Evolutionary conservation across 768 basidiomycete genomes (phyloP), one percentile per base, ranked within the genome.

Genomic region (Mycena vitilis): DNA sequence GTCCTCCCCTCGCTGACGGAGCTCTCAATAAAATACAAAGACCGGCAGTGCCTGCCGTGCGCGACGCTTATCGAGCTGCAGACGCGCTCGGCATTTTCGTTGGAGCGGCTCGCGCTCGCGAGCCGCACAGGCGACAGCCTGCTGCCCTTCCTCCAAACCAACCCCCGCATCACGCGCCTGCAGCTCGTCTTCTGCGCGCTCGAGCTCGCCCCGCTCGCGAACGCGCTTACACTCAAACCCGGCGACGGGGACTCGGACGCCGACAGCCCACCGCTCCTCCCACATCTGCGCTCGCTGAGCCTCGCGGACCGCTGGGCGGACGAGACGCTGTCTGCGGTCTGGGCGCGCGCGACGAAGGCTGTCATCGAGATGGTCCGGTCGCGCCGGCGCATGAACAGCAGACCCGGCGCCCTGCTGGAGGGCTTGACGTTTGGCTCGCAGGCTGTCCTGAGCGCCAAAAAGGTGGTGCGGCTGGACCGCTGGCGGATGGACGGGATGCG

Each of bases 1-100:
- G 38, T 63, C 30, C 56, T 71, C n/a, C 71, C 71, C 12, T 60
- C 63, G 10, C 55, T 71, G 10, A 56, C 44, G 51, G 66, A 62
- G 5, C 51, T 71, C 5, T 57, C 70, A n/a, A 65, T 71, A 25
- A 55, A 47, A 34, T 37, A 42, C 48, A 65, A 45, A 25, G 51
- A 58, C 45, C 20, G 9, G 2, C 42, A 34, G 25, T 6, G 20
- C 40, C 61, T 68, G 9, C 66, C 64, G 0, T 62, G 66, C 52
- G 54, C 36, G 16, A 58, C 60, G 3, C 55, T 71, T 1, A 40
- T 42, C 52, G 63, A 15, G 3, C n/a, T 71, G 20, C 70, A 71
- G 47, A 59, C 30, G 1, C 70, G 70, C 30, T 71, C 70, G 8
- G 42, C 38, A 1, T 68, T 65, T 38, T 71, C 70, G 8, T 45